phyloP scores from a whole-genome alignment of 495 filamentous ascomycete species.

The Trichoderma reesei region DNA sequence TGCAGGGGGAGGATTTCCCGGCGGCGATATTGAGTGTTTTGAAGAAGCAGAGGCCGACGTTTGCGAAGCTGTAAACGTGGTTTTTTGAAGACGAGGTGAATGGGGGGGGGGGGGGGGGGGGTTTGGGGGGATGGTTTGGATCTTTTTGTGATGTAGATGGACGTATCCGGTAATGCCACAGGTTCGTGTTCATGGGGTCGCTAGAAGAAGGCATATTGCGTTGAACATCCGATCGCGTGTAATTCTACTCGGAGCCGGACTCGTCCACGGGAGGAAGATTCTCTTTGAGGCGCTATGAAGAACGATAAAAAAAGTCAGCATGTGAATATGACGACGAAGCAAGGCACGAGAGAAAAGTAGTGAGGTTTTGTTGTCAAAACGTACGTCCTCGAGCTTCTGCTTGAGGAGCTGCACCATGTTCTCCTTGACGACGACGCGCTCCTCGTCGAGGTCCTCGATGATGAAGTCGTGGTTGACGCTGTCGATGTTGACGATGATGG shows the following conservation, averaged over 20 bases:
- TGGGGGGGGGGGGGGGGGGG: no score
- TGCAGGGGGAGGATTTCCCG: constrained; percentile 74
- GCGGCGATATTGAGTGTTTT: constrained; percentile 65
- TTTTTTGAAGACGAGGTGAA: no score
- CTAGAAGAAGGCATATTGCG: no score
- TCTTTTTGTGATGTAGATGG: background rate
- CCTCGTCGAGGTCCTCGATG: constrained; percentile 65
- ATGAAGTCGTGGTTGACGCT: constrained; percentile 43
- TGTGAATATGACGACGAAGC: background rate
- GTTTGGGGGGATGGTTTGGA: no score
- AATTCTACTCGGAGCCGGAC: constrained; percentile 14
- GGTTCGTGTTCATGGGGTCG: no score
- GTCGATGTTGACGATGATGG: constrained; percentile 53
- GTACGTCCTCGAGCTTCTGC: constrained; percentile 49
- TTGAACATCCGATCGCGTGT: no score
- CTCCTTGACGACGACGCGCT: constrained; percentile 64
- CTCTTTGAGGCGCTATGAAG: constrained; percentile 10
- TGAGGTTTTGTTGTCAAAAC: constrained; percentile 2
- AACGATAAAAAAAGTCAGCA: no score
- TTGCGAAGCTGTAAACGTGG: constrained; percentile 87
- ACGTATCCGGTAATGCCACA: background rate
- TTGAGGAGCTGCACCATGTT: constrained; percentile 51
- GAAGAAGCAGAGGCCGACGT: constrained; percentile 69
- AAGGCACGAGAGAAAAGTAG: background rate
- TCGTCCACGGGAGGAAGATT: constrained; percentile 11